These are phyloP conservation scores for Tylopilus rubrobrunneus DNA, from an alignment of 768 basidiomycete species.

Conservation along the genomic window DNA sequence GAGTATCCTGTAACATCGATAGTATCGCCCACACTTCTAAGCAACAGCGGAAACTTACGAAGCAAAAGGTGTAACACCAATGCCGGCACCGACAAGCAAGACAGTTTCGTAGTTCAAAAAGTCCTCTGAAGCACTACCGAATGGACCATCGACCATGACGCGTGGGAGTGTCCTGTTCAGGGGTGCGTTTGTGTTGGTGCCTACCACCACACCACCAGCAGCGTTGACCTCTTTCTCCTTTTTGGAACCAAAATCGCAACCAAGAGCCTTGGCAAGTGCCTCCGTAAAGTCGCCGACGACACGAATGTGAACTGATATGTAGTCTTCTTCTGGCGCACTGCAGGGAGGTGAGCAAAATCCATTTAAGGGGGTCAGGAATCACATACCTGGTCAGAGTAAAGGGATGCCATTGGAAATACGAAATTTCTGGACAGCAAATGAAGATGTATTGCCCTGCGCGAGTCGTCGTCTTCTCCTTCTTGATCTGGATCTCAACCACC, in stretches of 20 bases:
- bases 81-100: conserved; percentile 88
- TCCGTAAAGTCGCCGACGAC: conserved; percentile 87
- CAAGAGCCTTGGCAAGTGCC: conserved; percentile 77
- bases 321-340: conserved; percentile 93
- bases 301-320: conserved; percentile 91
- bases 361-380: not conserved
- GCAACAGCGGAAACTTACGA: conserved; percentile 51
- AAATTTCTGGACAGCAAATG: conserved; percentile 84
- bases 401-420: conserved; percentile 96
- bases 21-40: not conserved
- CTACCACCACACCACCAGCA: conserved; percentile 57
- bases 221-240: conserved; percentile 43
- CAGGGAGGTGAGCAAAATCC: not conserved
- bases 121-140: conserved; percentile 89
- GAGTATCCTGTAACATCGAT: conserved; percentile 51
- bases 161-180: conserved; percentile 77
- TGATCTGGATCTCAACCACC: conserved; percentile 94
- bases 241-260: conserved; percentile 71
- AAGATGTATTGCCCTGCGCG: conserved; percentile 94
- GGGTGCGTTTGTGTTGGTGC: conserved; percentile 52
- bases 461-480: conserved; percentile 85
- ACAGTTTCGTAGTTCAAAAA: conserved; percentile 88
- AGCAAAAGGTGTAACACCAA: conserved; percentile 95
- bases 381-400: conserved; percentile 84
- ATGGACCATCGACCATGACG: conserved; percentile 95